Evolutionary conservation across 257 asterid genomes (phyloP), one percentile per base, ranked within the genome.

Genomic region (Solanum chiquidenum): DNA sequence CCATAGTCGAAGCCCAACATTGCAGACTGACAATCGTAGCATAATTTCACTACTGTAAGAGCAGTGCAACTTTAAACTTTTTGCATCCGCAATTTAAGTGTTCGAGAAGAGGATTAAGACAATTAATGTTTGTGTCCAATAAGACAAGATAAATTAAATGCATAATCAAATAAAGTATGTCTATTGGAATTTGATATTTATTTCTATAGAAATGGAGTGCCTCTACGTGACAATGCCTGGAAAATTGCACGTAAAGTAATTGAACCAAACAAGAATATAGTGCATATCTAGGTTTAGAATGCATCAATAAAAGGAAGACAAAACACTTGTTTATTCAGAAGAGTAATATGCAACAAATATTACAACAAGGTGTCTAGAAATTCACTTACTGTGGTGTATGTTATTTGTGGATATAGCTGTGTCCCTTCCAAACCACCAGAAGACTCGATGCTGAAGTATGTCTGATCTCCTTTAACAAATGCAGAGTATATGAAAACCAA

Each of bases 381-480:
- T 87, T 96, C 90, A 60, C 96, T 93, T 86, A 96, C 86, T 11
- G 96, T 93, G 87, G 97, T 95, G 91, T 96, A 96, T 55, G 91
- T 89, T 89, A 95, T 72, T 49, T 90, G 91, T 14, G 99, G 98
- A 90, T 95, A 96, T 40, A 94, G 91, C 86, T 90, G 90, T 0
- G 96, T 89, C 89, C 98, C 98, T 85, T 96, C 98, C 29, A 91
- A 92, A 60, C 95, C 98, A 37, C 91, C 92, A 0, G 93, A 84
- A 46, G 95, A 85, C 76, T 88, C 90, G 25, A 94, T 87, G 86
- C 89, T 93, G 58, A 92, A 95, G 90, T 95, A 93, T 12, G 96
- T 94, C 40, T 94, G 98, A 87, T 95, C 98, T 37, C 99, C 99
- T 92, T 95, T 94, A 12, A 97, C 96, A 77, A 95, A 95, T 27